Evolutionary conservation across 495 filamentous ascomycete genomes (phyloP).

Genomic region (Tuber calosporum): DNA sequence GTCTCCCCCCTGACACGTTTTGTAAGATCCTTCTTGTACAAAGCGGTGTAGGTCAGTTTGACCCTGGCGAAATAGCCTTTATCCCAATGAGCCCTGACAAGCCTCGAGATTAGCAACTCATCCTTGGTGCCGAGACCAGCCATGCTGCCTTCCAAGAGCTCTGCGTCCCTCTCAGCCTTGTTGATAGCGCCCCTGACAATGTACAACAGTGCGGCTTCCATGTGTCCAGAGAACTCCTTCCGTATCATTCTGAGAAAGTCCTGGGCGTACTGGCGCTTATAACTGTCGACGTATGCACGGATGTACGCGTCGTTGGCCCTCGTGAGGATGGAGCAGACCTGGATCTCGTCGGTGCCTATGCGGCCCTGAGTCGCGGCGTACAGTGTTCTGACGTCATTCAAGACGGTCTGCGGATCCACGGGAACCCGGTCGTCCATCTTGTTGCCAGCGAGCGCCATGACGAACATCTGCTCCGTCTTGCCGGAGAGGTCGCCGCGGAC

Average conservation of each 20-base stretch:
- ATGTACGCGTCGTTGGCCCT: slow-evolving; percentile 68
- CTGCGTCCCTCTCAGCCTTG: slow-evolving; percentile 73
- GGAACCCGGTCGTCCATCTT: slow-evolving; percentile 69
- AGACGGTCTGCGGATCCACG: slow-evolving; percentile 52
- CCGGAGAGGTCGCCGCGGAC: slow-evolving; percentile 71
- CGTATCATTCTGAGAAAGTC: slow-evolving; percentile 64
- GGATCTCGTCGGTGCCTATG: slow-evolving; percentile 64
- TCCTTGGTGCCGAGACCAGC: slow-evolving; percentile 82
- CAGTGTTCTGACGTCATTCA: slow-evolving; percentile 59
- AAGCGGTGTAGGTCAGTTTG: slow-evolving; percentile 60
- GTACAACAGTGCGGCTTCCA: slow-evolving; percentile 74
- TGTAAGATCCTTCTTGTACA: slow-evolving; percentile 56
- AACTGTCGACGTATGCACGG: slow-evolving; percentile 66
- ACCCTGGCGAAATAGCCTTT: slow-evolving; percentile 61
- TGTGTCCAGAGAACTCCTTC: slow-evolving; percentile 82
- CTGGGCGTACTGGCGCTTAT: slow-evolving; percentile 57
- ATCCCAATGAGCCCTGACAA: slow-evolving; percentile 76
- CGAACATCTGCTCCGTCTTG: slow-evolving; percentile 76
- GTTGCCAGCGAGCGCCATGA: slow-evolving; percentile 62
- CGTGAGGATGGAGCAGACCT: slow-evolving; percentile 69
- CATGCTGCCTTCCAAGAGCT: slow-evolving; percentile 76
- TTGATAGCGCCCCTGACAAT: slow-evolving; percentile 72
- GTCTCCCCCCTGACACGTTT: slow-evolving; percentile 70
- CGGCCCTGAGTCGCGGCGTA: slow-evolving; percentile 65
- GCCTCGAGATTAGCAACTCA: slow-evolving; percentile 61